Percentiles rank a stretch among this genome's conserved stretches.
Conservation (phyloP, 768 basidiomycete species). For the Lyophyllum semitale region DNA sequence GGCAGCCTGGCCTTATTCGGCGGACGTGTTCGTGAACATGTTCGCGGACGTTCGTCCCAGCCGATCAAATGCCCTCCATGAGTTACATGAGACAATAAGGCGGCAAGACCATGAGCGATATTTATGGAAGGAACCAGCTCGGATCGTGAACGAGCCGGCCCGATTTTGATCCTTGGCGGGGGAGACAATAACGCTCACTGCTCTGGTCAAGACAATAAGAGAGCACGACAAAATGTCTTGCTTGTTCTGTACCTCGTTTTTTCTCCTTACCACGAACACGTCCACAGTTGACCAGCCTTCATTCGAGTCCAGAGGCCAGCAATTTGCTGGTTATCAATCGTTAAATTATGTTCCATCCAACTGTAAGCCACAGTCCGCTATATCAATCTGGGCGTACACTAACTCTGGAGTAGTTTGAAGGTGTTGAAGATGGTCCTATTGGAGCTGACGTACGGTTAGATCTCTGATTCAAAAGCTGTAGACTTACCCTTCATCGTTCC, state of each 20-base stretch:
- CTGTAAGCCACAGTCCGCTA: neutral
- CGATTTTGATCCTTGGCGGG: neutral
- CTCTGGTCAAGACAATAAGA: slow-evolving; percentile 32
- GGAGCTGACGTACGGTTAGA: slow-evolving; percentile 9
- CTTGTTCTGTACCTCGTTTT: slow-evolving; percentile 8
- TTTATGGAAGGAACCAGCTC: neutral
- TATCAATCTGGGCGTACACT: neutral
- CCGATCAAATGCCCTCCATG: too few relatives aligned
- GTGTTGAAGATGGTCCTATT: slow-evolving; percentile 9
- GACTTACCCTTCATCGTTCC: neutral
- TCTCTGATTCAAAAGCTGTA: neutral
- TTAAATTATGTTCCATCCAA: slow-evolving; percentile 6
- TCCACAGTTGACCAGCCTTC: neutral
- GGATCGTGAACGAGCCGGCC: neutral
- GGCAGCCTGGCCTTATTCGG: too few relatives aligned
- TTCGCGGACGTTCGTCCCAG: too few relatives aligned
- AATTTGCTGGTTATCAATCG: neutral
- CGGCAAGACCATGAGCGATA: too few relatives aligned
- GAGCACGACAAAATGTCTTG: slow-evolving; percentile 24
- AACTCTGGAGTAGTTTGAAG: slow-evolving; percentile 7
- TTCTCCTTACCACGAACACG: slow-evolving; percentile 8
- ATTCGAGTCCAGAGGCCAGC: neutral
- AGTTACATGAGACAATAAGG: too few relatives aligned
- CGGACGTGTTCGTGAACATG: too few relatives aligned
- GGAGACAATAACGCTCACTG: slow-evolving; percentile 20